Conservation (phyloP, 2,329 filamentous ascomycete species). For the Ceratocystis eucalypticola region DNA sequence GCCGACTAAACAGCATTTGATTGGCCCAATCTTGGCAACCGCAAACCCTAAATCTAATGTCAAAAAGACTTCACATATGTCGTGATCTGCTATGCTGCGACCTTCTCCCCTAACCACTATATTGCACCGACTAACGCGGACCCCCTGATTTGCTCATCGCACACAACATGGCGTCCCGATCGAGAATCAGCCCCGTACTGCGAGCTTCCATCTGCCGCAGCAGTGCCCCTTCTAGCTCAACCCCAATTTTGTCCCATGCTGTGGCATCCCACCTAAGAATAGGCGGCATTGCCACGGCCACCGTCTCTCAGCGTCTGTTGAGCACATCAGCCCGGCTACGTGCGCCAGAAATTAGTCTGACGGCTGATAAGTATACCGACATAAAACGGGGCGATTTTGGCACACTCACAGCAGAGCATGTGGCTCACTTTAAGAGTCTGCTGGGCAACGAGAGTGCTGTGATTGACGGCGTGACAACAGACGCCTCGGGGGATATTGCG, state of each 20-base stretch:
- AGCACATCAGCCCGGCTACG: neutral
- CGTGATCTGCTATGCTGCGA: neutral
- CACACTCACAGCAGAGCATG: slow-evolving; percentile 61
- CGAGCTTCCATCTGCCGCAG: slow-evolving; percentile 7
- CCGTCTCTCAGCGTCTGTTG: neutral
- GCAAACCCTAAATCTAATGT: neutral
- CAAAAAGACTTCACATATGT: slow-evolving; percentile 1
- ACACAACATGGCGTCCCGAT: slow-evolving; percentile 14
- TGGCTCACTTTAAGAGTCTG: slow-evolving; percentile 68
- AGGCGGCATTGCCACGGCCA: neutral
- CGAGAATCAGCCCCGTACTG: slow-evolving; percentile 12
- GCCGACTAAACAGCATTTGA: neutral
- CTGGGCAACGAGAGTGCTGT: slow-evolving; percentile 67
- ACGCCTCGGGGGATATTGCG: slow-evolving; percentile 62
- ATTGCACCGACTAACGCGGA: neutral
- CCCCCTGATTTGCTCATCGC: neutral
- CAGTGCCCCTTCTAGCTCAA: neutral
- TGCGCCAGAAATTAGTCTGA: slow-evolving; percentile 45
- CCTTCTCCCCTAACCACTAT: neutral
- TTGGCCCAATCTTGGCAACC: neutral
- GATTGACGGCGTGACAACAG: slow-evolving; percentile 61
- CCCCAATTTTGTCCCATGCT: neutral
- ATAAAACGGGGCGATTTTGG: slow-evolving; percentile 72
- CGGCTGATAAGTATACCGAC: slow-evolving; percentile 71
- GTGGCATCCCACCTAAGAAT: neutral